Base-by-base conservation (phyloP, 768 basidiomycete genomes). In the Crucibulum laeve region DNA sequence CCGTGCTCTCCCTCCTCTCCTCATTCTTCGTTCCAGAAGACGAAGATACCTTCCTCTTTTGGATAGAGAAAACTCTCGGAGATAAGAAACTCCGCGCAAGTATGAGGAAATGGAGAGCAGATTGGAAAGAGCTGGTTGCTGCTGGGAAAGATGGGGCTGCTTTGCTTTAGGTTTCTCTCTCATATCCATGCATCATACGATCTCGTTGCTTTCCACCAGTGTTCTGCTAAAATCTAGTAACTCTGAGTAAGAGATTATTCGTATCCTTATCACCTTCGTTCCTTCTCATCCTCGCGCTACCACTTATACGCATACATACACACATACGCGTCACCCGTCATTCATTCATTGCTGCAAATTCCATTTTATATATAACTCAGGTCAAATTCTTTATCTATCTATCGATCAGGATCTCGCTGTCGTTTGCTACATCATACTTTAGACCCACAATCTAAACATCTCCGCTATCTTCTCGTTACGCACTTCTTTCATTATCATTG, bases 21-120 rank as follows among this genome's bases (percentile, higher is more conserved):
- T 95, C 92, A 5, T 95, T 92, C 67, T 98, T 96, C 58, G 83
- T 97, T 5, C 89, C 91, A 0, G 89, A 95, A 61, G 82, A 90
- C 53, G 95, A 98, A 48, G 80, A 97, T 53, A 65, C 71, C 3
- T 70, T 96, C 21, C 65, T 99, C 52, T 62, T 69, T 1, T 99
- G 94, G 94, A 80, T 97, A 38, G 77, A 84, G 59, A 73, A 62
- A 48, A 67, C 68, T 44, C 65, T 79, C 5, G 68, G 67, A 11
- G 71, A 77, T 58, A 77, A 78, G 65, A 91, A 84, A 49, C 64
- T 95, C 35, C 72, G 86, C 40, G 57, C 68, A 14, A 80, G 70
- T 51, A 94, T 98, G 74, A 60, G 55, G 21, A 60, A 55, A 38
- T 98, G 94, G 95, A 73, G 91, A 50, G 61, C 59, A 30, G 87